phyloP scores from a whole-genome alignment of 2,329 filamentous ascomycete genomes.

The Chalaropsis thielavioides region DNA sequence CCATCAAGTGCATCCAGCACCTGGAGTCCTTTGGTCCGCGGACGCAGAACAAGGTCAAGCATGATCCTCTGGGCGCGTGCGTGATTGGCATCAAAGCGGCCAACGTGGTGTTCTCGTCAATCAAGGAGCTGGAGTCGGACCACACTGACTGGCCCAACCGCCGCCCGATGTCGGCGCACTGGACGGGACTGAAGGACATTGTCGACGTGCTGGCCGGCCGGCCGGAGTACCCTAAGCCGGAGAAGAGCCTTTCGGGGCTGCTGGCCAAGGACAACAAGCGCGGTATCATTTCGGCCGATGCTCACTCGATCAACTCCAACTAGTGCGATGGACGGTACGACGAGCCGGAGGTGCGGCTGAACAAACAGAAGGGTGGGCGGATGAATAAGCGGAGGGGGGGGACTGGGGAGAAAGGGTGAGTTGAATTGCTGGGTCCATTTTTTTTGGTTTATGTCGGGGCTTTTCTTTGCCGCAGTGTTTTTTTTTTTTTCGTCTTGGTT shows the following conservation, averaged over 20 bases:
- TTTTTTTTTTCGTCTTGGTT: not conserved
- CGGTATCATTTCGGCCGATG: slow-evolving; percentile 25
- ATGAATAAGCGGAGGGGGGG: not conserved
- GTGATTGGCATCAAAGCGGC: slow-evolving; percentile 92
- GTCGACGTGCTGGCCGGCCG: slow-evolving; percentile 76
- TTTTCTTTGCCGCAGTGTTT: not conserved
- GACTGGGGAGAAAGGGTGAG: not conserved
- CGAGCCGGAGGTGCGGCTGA: not conserved
- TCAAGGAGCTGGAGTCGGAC: slow-evolving; percentile 64
- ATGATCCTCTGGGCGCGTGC: slow-evolving; percentile 56
- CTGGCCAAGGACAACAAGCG: slow-evolving; percentile 48
- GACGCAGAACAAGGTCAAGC: slow-evolving; percentile 50
- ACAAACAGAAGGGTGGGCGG: not conserved
- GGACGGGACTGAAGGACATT: slow-evolving; percentile 63
- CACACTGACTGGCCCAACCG: slow-evolving; percentile 91
- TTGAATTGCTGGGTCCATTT: not conserved
- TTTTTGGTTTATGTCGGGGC: not conserved
- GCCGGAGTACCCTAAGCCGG: slow-evolving; percentile 37
- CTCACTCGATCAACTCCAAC: slow-evolving; percentile 15
- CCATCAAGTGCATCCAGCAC: slow-evolving; percentile 88
- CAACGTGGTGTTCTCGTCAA: slow-evolving; percentile 70
- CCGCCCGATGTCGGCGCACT: slow-evolving; percentile 71
- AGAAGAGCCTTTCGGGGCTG: slow-evolving; percentile 36
- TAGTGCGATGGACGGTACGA: slow-evolving; percentile 5
- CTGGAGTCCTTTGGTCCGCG: slow-evolving; percentile 63